Evolutionary conservation across 2,329 filamentous ascomycete genomes (phyloP).

Genomic region (Tolypocladium inflatum): DNA sequence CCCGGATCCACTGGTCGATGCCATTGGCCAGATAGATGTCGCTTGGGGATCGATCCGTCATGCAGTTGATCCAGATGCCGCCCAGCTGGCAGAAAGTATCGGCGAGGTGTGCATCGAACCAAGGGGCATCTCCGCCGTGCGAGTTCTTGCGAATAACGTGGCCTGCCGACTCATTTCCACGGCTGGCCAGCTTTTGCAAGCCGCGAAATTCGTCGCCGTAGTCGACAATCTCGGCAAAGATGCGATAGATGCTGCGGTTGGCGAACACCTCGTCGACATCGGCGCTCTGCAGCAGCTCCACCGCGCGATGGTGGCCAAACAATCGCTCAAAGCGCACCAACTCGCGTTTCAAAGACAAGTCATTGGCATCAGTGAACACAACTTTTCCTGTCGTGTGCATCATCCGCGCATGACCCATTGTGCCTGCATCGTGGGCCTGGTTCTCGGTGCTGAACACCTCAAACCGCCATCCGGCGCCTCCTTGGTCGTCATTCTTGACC

Average conservation of each 20-base stretch:
- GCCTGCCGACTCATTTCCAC: slow-evolving; percentile 18
- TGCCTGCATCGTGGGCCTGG: neutral
- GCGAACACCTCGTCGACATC: slow-evolving; percentile 22
- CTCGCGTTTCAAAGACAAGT: neutral
- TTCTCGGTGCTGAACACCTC: slow-evolving; percentile 1
- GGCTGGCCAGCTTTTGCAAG: slow-evolving; percentile 18
- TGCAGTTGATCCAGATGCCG: slow-evolving; percentile 25
- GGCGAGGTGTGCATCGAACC: slow-evolving; percentile 15
- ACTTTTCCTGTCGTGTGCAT: neutral
- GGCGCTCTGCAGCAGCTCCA: slow-evolving; percentile 14
- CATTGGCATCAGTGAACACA: neutral
- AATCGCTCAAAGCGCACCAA: slow-evolving; percentile 9
- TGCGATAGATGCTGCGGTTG: slow-evolving; percentile 25
- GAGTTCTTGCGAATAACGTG: slow-evolving; percentile 10
- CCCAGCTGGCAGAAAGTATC: slow-evolving; percentile 26
- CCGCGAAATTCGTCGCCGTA: slow-evolving; percentile 16
- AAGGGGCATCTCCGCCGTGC: slow-evolving; percentile 6
- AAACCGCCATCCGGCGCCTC: neutral
- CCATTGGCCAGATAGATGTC: slow-evolving; percentile 24
- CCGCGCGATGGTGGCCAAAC: slow-evolving; percentile 18
- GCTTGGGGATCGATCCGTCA: slow-evolving; percentile 14
- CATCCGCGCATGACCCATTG: neutral
- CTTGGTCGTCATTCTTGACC: neutral
- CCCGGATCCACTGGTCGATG: slow-evolving; percentile 21
- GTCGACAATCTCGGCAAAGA: slow-evolving; percentile 22